These are phyloP conservation scores for Hortiboletus campestris DNA, from an alignment of 768 basidiomycete genomes.

Conservation along the genomic window DNA sequence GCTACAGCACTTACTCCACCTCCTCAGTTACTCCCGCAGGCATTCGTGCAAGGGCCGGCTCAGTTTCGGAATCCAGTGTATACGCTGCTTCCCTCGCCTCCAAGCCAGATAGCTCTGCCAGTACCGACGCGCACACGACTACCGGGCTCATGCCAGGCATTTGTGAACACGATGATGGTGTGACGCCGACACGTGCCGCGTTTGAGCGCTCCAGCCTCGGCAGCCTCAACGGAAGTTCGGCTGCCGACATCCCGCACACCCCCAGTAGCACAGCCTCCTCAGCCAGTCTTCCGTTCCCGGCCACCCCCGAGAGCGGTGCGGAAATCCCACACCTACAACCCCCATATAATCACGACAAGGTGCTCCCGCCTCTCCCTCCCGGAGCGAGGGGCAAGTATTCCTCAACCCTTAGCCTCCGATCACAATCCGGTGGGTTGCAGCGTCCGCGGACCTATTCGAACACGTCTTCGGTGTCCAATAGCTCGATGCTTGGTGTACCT, in stretches of 20 bases:
- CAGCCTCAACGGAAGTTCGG: slow-evolving; percentile 20
- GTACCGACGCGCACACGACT: background rate
- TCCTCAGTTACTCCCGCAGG: slow-evolving; percentile 12
- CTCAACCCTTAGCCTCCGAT: slow-evolving; percentile 14
- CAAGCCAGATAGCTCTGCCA: slow-evolving; percentile 5
- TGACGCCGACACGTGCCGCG: slow-evolving; percentile 29
- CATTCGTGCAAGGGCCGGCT: slow-evolving; percentile 12
- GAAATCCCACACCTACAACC: slow-evolving; percentile 10
- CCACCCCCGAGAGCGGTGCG: slow-evolving; percentile 26
- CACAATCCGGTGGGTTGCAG: slow-evolving; percentile 7
- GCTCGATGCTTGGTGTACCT: slow-evolving; percentile 13
- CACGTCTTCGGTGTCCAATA: slow-evolving; percentile 25
- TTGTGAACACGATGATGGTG: slow-evolving; percentile 29
- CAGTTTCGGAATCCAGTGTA: slow-evolving; percentile 20
- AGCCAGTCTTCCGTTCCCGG: slow-evolving; percentile 29
- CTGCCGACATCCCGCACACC: slow-evolving; percentile 22
- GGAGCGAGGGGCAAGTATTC: slow-evolving; percentile 19
- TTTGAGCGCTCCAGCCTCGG: slow-evolving; percentile 27
- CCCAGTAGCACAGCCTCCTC: slow-evolving; percentile 34
- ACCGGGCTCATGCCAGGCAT: slow-evolving; percentile 27
- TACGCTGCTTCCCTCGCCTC: slow-evolving; percentile 14
- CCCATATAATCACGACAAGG: slow-evolving; percentile 27
- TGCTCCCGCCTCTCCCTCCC: slow-evolving; percentile 32
- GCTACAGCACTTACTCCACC: slow-evolving; percentile 22
- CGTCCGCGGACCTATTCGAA: slow-evolving; percentile 37